Conservation (phyloP, 305 asterid genomes). For the Lippia alba region DNA sequence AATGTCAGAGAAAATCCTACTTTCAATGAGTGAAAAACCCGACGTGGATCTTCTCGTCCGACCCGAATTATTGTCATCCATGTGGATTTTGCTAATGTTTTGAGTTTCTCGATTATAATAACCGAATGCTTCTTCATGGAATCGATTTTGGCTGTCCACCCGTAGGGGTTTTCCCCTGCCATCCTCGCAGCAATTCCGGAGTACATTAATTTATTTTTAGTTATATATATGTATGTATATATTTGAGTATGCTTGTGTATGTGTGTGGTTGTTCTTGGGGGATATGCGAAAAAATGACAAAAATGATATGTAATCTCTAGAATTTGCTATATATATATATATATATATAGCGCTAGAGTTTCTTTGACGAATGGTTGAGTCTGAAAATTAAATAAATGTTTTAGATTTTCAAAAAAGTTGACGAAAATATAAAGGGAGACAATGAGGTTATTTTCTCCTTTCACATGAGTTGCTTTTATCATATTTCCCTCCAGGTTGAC, state of each 20-base stretch:
- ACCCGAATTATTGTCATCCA: slow-evolving; percentile 56
- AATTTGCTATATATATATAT: too few species aligned
- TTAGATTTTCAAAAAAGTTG: neutral
- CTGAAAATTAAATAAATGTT: neutral
- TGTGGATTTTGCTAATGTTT: slow-evolving; percentile 39
- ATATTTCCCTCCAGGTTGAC: slow-evolving; percentile 10
- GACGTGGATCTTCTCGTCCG: slow-evolving; percentile 77
- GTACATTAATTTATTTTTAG: slow-evolving; percentile 24
- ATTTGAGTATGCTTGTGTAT: neutral
- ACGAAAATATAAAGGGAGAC: neutral
- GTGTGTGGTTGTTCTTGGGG: too few species aligned
- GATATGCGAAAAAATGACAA: too few species aligned
- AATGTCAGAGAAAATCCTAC: slow-evolving; percentile 83
- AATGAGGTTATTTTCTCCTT: slow-evolving; percentile 20
- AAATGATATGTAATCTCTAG: too few species aligned
- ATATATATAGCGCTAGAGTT: neutral
- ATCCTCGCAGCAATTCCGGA: slow-evolving; percentile 39
- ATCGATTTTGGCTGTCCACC: slow-evolving; percentile 31
- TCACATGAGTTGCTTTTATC: slow-evolving; percentile 30
- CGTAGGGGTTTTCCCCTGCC: slow-evolving; percentile 26
- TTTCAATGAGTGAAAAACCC: slow-evolving; percentile 78
- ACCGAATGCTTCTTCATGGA: slow-evolving; percentile 45
- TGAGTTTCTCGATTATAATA: slow-evolving; percentile 40
- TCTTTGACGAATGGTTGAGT: slow-evolving; percentile 7
- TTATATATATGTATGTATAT: too few species aligned